A percentile compares a stretch with the other conserved stretches of the same genome.
These are phyloP conservation scores for Aspergillus proliferans DNA, from an alignment of 2,329 filamentous ascomycete genomes.

Conservation along the genomic window DNA sequence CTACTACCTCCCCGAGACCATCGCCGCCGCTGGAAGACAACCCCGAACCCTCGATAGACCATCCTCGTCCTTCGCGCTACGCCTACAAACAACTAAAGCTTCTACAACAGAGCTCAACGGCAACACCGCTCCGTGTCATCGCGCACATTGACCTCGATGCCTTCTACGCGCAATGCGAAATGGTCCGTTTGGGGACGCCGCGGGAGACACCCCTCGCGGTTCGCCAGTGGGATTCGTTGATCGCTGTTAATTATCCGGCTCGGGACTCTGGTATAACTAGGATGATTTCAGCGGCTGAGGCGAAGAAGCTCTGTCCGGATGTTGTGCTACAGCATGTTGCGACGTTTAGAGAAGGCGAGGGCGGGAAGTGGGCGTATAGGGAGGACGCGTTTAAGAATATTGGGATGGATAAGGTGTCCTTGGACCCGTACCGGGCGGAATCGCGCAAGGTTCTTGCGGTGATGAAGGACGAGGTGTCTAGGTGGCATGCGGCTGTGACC, in stretches of 20 bases:
- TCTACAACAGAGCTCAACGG: constrained; percentile 63
- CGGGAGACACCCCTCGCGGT: constrained; percentile 80
- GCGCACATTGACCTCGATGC: constrained; percentile 94
- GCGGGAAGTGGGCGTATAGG: constrained; percentile 78
- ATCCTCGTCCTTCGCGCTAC: constrained; percentile 56
- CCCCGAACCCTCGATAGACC: constrained; percentile 20
- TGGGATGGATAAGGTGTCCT: constrained; percentile 81
- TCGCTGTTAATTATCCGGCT: constrained; percentile 93
- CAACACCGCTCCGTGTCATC: constrained; percentile 75
- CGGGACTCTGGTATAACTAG: constrained; percentile 71
- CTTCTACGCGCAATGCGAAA: constrained; percentile 96
- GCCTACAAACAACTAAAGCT: constrained; percentile 78
- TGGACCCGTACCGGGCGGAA: constrained; percentile 85
- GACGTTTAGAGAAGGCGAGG: constrained; percentile 88
- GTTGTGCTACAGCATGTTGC: constrained; percentile 87
- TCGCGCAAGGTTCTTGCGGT: constrained; percentile 73
- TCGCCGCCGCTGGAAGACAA: constrained; percentile 35
- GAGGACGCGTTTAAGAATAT: constrained; percentile 74
- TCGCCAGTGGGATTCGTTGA: constrained; percentile 91
- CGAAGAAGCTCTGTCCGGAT: constrained; percentile 76
- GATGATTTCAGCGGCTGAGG: constrained; percentile 73
- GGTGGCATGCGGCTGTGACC: constrained; percentile 21
- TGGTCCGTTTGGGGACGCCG: constrained; percentile 69
- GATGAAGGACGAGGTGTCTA: constrained; percentile 68
- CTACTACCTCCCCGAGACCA: constrained; percentile 55